Evolutionary conservation across 208 protist genomes (phyloP).

Genomic region (Trypanosoma grayi): DNA sequence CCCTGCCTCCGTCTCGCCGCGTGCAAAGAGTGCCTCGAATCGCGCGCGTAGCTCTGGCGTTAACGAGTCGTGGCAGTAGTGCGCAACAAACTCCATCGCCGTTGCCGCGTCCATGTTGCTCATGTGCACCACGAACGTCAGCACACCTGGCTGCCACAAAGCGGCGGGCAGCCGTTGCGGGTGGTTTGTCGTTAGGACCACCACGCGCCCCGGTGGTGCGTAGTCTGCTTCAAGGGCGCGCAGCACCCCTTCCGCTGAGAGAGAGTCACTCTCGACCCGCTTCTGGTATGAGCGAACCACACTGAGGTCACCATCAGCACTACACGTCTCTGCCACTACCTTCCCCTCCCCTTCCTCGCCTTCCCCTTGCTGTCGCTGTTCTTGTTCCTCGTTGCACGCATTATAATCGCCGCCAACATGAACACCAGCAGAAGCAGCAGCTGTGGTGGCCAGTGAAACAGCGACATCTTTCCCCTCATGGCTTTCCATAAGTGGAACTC

Average conservation of each 20-base stretch:
- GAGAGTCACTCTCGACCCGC: constrained; percentile 30
- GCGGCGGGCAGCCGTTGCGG: constrained; percentile 68
- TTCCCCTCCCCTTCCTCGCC: background rate
- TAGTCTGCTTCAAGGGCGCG: constrained; percentile 84
- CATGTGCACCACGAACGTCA: constrained; percentile 74
- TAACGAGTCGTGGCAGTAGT: constrained; percentile 48
- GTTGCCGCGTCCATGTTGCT: constrained; percentile 33
- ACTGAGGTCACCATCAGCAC: background rate
- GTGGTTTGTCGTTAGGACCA: constrained; percentile 93
- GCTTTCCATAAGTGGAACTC: background rate
- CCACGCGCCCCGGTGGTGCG: constrained; percentile 70
- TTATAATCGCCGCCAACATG: no score
- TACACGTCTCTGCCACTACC: constrained; percentile 5
- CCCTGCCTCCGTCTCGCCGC: background rate
- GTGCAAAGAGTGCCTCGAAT: constrained; percentile 13
- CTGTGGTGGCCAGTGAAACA: no score
- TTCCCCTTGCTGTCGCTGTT: no score
- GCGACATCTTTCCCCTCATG: no score
- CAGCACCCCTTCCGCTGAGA: constrained; percentile 89
- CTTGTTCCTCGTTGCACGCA: no score
- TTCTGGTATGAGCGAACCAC: constrained; percentile 4
- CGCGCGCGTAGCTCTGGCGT: constrained; percentile 2
- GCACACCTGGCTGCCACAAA: constrained; percentile 57
- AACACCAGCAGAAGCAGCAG: no score
- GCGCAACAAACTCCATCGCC: constrained; percentile 52